Evolutionary conservation across 108 stramenopile species (phyloP), one percentile per base, ranked within the genome.

Genomic region (Conticribra guillardii): DNA sequence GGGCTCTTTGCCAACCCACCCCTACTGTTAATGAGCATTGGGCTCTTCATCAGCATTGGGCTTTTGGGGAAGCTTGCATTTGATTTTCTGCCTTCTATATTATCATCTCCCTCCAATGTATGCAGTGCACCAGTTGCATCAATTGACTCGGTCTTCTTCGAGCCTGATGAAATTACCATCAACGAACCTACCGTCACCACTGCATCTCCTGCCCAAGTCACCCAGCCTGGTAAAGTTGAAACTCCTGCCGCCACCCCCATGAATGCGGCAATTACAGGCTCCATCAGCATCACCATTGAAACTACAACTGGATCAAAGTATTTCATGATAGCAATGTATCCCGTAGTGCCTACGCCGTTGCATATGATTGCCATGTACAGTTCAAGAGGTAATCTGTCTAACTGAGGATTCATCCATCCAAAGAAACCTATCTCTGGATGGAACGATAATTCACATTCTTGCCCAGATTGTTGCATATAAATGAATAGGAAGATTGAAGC

Each of bases 301-400:
- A 90, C 82, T 23, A 86, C 76, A 17, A 90, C 54, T 8, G 72
- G 61, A 50, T 87, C 86, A 52, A 90, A 90, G 53, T 84, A 83
- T 22, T 84, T 73, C 85, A 90, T 83, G 19, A 85, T 73, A 8
- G 83, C 76, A 49, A 87, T 79, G 45, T 73, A 90, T 1, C 87
- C 87, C 73, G 82, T 83, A 2, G 85, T 87, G 1, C 89, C 86
- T 9, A 86, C 23, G 1, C 74, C n/a, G 71, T 87, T 87, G 67
- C 76, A 74, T 17, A 87, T 59, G 22, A 87, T 19, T 9, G 76
- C 87, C 47, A 86, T 67, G 32, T 48, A 79, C 18, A 86, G 18
- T 48, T 82, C 78, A 11, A 86, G 48, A 17, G 79, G 78, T 2
- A 90, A 49, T 1, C 89, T 73, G 54, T 84, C 80, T 23, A 23